Percentiles rank a stretch among this genome's conserved stretches.
Evolutionary conservation across 768 basidiomycete species (phyloP).

Genomic region (Tephrocybe sp.): DNA sequence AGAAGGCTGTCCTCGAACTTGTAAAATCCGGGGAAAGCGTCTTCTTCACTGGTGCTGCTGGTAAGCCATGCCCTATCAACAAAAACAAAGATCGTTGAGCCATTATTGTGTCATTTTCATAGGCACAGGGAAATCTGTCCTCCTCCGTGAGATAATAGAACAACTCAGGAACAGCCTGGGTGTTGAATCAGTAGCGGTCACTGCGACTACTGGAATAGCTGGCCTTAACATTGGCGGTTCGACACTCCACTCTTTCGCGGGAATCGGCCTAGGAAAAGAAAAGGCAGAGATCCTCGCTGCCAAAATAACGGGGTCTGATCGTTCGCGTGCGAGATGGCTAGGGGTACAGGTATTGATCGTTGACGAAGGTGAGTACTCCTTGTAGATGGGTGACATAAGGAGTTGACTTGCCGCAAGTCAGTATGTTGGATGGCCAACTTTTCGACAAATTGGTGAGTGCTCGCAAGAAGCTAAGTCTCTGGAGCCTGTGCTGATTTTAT

Average conservation of each 20-base stretch:
- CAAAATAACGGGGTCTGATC: conserved; percentile 25
- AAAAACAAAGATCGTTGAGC: neutral
- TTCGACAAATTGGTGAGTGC: conserved; percentile 67
- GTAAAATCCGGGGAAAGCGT: conserved; percentile 58
- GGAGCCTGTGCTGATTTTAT: conserved; percentile 26
- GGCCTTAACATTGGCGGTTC: conserved; percentile 70
- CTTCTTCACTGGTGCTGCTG: conserved; percentile 78
- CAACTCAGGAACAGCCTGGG: conserved; percentile 23
- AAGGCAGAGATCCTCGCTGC: conserved; percentile 37
- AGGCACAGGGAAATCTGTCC: conserved; percentile 75
- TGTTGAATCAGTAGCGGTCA: conserved; percentile 46
- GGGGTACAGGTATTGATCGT: conserved; percentile 57
- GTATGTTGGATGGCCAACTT: conserved; percentile 70
- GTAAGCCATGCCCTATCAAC: conserved; percentile 29
- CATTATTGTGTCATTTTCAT: neutral
- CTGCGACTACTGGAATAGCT: conserved; percentile 67
- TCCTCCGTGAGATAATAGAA: conserved; percentile 63
- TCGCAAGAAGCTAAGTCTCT: too few species aligned
- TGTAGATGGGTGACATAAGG: neutral
- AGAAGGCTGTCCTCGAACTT: conserved; percentile 36
- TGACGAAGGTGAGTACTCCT: conserved; percentile 59
- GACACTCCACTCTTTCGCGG: conserved; percentile 69
- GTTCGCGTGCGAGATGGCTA: conserved; percentile 46
- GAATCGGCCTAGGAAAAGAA: conserved; percentile 62
- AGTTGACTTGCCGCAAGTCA: conserved; percentile 39